Conservation (phyloP, 768 basidiomycete genomes). For the Rhodosporidiobolus sp. region DNA sequence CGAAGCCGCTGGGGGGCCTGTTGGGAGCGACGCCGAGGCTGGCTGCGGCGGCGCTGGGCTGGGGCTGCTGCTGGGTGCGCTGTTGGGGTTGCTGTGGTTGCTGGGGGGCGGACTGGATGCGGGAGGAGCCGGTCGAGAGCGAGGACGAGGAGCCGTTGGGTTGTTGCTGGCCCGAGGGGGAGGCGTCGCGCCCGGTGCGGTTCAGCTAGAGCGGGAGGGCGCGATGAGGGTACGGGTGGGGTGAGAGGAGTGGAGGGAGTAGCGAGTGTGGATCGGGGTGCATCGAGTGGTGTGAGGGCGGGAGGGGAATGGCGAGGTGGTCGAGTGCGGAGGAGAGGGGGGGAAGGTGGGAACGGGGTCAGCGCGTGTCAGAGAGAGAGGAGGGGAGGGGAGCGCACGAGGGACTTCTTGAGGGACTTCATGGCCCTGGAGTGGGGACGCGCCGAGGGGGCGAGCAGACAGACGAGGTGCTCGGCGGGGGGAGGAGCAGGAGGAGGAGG, state of each 20-base stretch:
- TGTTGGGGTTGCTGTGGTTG: not conserved
- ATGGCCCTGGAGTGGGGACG: slow-evolving; percentile 40
- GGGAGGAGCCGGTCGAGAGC: not conserved
- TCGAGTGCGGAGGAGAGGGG: not conserved
- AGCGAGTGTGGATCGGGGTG: not conserved
- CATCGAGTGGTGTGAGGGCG: slow-evolving; percentile 23
- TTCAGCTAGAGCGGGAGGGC: slow-evolving; percentile 30
- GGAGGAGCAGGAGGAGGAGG: not conserved
- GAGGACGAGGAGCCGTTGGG: slow-evolving; percentile 31
- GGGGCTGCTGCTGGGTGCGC: not conserved
- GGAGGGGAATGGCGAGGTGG: slow-evolving; percentile 27
- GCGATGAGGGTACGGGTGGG: slow-evolving; percentile 3
- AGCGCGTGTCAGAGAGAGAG: not conserved
- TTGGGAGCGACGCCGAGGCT: not conserved
- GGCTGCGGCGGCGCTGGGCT: not conserved
- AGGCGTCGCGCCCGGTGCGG: slow-evolving; percentile 18
- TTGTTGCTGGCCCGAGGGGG: slow-evolving; percentile 22
- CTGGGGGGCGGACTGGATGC: not conserved
- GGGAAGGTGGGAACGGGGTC: not conserved
- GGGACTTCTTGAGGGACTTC: slow-evolving; percentile 53
- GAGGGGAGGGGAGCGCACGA: slow-evolving; percentile 45
- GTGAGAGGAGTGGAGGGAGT: slow-evolving; percentile 25
- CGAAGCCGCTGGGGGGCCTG: slow-evolving; percentile 21
- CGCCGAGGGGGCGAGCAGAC: not conserved
- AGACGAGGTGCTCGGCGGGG: not conserved